Evolutionary conservation across 2,329 filamentous ascomycete species (phyloP).

Genomic region (Incumbomyces delicatus): DNA sequence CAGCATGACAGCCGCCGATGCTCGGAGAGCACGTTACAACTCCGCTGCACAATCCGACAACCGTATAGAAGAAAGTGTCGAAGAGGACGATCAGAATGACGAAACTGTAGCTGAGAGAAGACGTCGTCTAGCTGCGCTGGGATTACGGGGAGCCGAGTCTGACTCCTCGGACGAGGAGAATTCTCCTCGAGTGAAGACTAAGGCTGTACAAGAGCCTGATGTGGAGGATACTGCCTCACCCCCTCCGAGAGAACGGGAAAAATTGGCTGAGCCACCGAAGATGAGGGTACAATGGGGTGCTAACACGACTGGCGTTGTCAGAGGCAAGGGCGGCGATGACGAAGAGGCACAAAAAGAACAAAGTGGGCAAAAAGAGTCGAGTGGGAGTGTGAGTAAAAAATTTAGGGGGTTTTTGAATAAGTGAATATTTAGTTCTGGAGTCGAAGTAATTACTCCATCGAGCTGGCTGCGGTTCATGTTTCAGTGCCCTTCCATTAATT

Average conservation of each 20-base stretch:
- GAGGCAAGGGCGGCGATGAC: slow-evolving; percentile 22
- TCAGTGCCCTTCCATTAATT: too few species aligned
- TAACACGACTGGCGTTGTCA: slow-evolving; percentile 20
- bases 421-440: slow-evolving; percentile 18
- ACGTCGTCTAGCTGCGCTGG: slow-evolving; percentile 36
- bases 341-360: slow-evolving; percentile 5
- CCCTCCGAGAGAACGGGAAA: neutral
- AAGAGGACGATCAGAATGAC: slow-evolving; percentile 26
- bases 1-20: slow-evolving; percentile 28
- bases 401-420: slow-evolving; percentile 4
- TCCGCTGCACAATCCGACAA: slow-evolving; percentile 18
- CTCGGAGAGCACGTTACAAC: slow-evolving; percentile 28
- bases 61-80: slow-evolving; percentile 9
- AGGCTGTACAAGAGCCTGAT: slow-evolving; percentile 15
- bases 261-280: slow-evolving; percentile 21
- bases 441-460: too few species aligned
- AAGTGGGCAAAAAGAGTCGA: neutral
- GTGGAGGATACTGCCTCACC: slow-evolving; percentile 1
- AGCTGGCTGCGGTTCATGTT: too few species aligned
- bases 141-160: slow-evolving; percentile 18
- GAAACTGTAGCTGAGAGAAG: slow-evolving; percentile 39
- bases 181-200: slow-evolving; percentile 14
- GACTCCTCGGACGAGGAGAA: slow-evolving; percentile 24
- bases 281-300: slow-evolving; percentile 32
- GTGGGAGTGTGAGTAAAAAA: neutral